Evolutionary conservation across 2,329 filamentous ascomycete genomes (phyloP).

Genomic region (Laburnicola sp.): DNA sequence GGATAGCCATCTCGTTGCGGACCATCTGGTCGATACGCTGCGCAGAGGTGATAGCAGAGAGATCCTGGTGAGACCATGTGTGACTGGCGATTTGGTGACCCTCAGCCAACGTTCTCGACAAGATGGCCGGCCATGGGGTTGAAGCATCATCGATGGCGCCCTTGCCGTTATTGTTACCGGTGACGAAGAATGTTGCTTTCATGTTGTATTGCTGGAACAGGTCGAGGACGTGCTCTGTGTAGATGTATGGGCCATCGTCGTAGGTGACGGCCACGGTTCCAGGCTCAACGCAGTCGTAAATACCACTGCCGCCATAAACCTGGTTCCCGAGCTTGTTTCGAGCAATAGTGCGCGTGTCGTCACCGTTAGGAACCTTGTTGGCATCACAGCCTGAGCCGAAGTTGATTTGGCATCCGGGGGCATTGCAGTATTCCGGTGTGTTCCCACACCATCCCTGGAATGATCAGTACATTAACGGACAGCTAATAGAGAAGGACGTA

Average conservation of each 20-base stretch:
- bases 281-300: conserved; percentile 56
- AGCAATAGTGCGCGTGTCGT: conserved; percentile 55
- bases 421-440: conserved; percentile 58
- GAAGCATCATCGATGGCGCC: conserved; percentile 58
- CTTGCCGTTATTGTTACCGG: conserved; percentile 60
- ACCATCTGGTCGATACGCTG: conserved; percentile 54
- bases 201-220: conserved; percentile 60
- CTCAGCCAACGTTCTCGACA: conserved; percentile 57
- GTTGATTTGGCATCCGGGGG: conserved; percentile 63
- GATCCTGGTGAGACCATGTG: conserved; percentile 58
- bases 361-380: conserved; percentile 58
- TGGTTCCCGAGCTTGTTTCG: conserved; percentile 59
- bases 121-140: conserved; percentile 53
- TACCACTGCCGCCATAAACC: conserved; percentile 60
- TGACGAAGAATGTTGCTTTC: conserved; percentile 71
- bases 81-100: conserved; percentile 66
- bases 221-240: conserved; percentile 64
- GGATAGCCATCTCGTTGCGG: conserved; percentile 59
- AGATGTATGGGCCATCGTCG: conserved; percentile 66
- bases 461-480: conserved; percentile 4
- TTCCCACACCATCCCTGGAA: conserved; percentile 56
- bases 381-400: conserved; percentile 64
- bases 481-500: conserved; percentile 17
- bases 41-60: conserved; percentile 48
- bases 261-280: conserved; percentile 68